A percentile compares a stretch with the other conserved stretches of the same genome.
phyloP scores from a whole-genome alignment of 768 basidiomycete species.

The Daedaleopsis nitida region DNA sequence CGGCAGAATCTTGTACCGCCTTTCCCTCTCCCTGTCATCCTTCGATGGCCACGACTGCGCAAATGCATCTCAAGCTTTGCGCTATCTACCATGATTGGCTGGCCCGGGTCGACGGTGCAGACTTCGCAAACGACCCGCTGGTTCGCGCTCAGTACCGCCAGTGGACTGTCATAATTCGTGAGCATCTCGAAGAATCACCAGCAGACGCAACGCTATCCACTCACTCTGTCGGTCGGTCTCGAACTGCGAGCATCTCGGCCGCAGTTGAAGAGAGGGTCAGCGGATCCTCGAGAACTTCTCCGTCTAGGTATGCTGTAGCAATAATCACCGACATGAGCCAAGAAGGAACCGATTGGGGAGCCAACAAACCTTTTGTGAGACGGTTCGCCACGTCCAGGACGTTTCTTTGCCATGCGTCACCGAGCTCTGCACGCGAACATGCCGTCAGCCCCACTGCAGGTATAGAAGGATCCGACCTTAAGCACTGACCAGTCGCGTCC shows the following conservation, averaged over 20 bases:
- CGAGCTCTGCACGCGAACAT: conserved; percentile 41
- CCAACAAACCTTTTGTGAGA: conserved; percentile 49
- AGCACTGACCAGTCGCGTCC: conserved; percentile 63
- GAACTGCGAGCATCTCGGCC: conserved; percentile 48
- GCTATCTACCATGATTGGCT: conserved; percentile 67
- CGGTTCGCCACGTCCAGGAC: conserved; percentile 54
- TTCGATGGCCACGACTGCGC: conserved; percentile 56
- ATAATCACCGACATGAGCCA: neutral
- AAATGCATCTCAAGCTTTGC: conserved; percentile 58
- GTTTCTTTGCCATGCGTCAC: conserved; percentile 57
- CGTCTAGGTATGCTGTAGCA: conserved; percentile 56
- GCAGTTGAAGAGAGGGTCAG: conserved; percentile 56
- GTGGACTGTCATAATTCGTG: conserved; percentile 48
- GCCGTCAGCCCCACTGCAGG: neutral
- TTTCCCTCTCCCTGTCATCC: conserved; percentile 28
- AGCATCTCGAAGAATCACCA: neutral
- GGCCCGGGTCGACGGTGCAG: conserved; percentile 59
- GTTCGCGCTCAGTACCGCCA: conserved; percentile 53
- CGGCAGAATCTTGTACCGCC: neutral
- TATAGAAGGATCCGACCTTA: neutral
- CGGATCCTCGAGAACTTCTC: conserved; percentile 56
- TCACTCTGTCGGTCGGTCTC: conserved; percentile 49
- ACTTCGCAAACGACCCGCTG: conserved; percentile 59
- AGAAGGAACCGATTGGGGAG: neutral
- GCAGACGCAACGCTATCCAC: conserved; percentile 8